phyloP scores from a whole-genome alignment of 2,329 filamentous ascomycete genomes.

The Talaromyces sp. region DNA sequence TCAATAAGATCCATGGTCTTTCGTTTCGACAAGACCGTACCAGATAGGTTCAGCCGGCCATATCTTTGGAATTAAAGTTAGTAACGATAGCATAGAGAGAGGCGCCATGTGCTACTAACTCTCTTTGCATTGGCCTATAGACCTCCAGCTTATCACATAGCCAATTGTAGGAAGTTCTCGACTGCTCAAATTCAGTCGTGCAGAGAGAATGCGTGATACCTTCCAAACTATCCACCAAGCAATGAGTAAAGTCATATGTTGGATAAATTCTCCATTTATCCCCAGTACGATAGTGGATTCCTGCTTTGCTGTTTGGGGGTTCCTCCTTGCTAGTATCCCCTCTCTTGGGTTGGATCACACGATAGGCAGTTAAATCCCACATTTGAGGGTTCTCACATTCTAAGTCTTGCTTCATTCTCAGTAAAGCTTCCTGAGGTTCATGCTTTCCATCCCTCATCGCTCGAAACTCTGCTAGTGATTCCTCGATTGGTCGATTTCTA shows the following conservation, averaged over 20 bases:
- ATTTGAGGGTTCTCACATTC: conserved; percentile 82
- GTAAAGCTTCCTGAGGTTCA: conserved; percentile 71
- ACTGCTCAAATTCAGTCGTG: conserved; percentile 85
- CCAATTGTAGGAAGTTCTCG: conserved; percentile 85
- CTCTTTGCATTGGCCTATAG: conserved; percentile 90
- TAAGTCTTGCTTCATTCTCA: conserved; percentile 90
- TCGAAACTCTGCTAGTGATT: conserved; percentile 75
- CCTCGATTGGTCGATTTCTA: conserved; percentile 65
- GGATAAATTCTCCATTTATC: conserved; percentile 88
- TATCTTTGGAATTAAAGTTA: conserved; percentile 23
- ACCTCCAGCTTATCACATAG: conserved; percentile 74
- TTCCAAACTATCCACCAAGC: conserved; percentile 87
- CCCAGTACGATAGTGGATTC: conserved; percentile 57
- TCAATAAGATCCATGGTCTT: conserved; percentile 74
- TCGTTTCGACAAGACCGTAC: conserved; percentile 82
- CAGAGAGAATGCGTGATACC: conserved; percentile 87
- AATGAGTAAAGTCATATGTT: conserved; percentile 89
- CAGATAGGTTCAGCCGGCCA: conserved; percentile 69
- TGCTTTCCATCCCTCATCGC: conserved; percentile 92
- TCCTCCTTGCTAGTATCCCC: background rate
- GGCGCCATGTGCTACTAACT: conserved; percentile 44
- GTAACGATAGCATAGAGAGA: background rate
- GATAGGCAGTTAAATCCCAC: conserved; percentile 93
- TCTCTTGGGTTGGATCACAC: conserved; percentile 51
- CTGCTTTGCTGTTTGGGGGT: conserved; percentile 43